Evolutionary conservation across 345 rosid genomes (phyloP), one percentile per base, ranked within the genome.

Genomic region (Arabis alpina): DNA sequence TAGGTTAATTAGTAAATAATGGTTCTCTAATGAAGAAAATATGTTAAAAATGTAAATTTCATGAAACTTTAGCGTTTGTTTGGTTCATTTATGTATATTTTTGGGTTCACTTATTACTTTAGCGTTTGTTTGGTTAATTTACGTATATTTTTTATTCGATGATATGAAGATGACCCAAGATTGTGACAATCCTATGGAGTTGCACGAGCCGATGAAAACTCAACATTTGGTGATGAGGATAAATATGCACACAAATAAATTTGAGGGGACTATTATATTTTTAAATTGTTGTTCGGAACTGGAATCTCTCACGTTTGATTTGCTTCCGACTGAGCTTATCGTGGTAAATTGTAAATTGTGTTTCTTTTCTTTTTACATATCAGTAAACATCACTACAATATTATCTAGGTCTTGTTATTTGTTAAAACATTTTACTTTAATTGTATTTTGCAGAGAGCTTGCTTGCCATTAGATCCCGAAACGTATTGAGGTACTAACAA

Each of bases 241-340:
- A 4, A 64, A 70, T 25, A 0, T 82, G 83, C 79, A 79, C 25
- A 0, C 4, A 1, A 43, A 70, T 32, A 87, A 82, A 48, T 79
- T 73, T 2, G 24, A 36, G 11, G 93, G 88, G 7, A 78, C 83
- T 14, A 73, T 44, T 2, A 81, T 87, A 60, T 71, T 87, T 76
- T 58, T 85, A 1, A 49, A 62, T 2, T 77, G 83, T 2, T 82
- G 83, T 25, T 80, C 71, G 12, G 2, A 15, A 3, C 32, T 85
- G 3, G 68, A 80, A 28, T 77, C 60, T 10, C 83, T 87, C 13
- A 82, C 81, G 5, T 30, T 85, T 28, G 76, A 80, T 28, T 57
- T 75, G 16, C 68, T 36, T 43, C 51, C 76, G 12, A 53, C 43
- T 15, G 63, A 14, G 13, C 57, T 52, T 66, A 32, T 83, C 6